Evolutionary conservation across 768 basidiomycete genomes (phyloP).

Genomic region (Kwoniella dendrophila): DNA sequence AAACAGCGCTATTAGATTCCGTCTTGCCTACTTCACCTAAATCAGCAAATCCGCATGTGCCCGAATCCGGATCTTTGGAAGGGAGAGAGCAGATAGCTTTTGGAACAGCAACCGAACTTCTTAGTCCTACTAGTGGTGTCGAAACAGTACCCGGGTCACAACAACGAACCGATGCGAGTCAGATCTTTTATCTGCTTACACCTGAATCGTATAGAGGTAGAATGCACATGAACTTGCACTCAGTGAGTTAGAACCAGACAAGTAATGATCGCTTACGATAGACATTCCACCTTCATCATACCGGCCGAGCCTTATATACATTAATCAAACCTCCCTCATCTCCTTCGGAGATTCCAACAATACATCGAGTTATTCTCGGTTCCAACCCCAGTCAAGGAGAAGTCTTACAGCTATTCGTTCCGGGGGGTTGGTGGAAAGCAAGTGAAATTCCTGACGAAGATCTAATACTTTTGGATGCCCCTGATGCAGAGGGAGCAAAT

Average conservation of each 20-base stretch:
- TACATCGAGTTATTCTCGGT: conserved; percentile 57
- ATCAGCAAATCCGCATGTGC: neutral
- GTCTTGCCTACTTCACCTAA: neutral
- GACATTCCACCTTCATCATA: conserved; percentile 37
- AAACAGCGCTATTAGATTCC: conserved; percentile 41
- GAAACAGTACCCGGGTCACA: neutral
- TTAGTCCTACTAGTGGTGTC: neutral
- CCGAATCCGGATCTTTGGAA: conserved; percentile 10
- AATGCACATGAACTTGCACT: conserved; percentile 50
- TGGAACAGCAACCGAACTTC: conserved; percentile 22
- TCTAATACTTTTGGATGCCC: conserved; percentile 24
- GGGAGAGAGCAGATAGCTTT: conserved; percentile 21
- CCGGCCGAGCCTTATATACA: conserved; percentile 40
- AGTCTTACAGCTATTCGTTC: conserved; percentile 59
- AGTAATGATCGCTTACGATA: conserved; percentile 1
- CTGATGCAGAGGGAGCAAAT: conserved; percentile 12
- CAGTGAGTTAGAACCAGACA: conserved; percentile 25
- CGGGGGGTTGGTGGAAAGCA: conserved; percentile 57
- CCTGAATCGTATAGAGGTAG: conserved; percentile 35
- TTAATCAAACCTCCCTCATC: conserved; percentile 36
- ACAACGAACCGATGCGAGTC: conserved; percentile 34
- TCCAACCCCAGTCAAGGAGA: conserved; percentile 59
- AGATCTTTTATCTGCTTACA: conserved; percentile 46
- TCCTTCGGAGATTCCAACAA: conserved; percentile 12
- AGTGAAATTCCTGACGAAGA: conserved; percentile 55